These are phyloP conservation scores for Prillingera fragicola DNA, from an alignment of 1,284 basidiomycete genomes.

Conservation along the genomic window DNA sequence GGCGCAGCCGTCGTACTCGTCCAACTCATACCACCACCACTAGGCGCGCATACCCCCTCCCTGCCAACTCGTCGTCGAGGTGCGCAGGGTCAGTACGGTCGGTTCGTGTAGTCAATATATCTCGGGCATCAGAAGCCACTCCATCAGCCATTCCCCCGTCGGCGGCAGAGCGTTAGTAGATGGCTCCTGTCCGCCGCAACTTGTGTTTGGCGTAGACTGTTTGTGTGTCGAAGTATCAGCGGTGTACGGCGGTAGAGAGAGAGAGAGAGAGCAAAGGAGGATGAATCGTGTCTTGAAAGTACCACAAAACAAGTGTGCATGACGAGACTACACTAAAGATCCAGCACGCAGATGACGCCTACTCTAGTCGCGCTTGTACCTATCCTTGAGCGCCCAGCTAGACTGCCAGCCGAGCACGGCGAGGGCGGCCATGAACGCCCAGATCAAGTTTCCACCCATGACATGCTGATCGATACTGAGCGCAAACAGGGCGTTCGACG, in stretches of 20 bases:
- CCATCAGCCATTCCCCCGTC: conserved; percentile 8
- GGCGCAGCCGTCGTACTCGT: conserved; percentile 7
- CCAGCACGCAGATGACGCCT: too few relatives aligned
- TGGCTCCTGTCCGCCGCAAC: too few relatives aligned
- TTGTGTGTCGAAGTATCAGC: conserved; percentile 18
- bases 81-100: background rate
- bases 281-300: conserved; percentile 20
- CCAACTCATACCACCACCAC: conserved; percentile 13
- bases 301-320: too few relatives aligned
- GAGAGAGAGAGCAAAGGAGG: conserved; percentile 2
- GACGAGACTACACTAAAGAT: too few relatives aligned
- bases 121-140: conserved; percentile 8
- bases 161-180: background rate
- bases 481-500: conserved; percentile 34
- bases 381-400: conserved; percentile 6
- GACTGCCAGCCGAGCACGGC: conserved; percentile 19
- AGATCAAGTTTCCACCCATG: conserved; percentile 36
- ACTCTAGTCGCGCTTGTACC: too few relatives aligned
- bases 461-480: conserved; percentile 34
- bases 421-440: conserved; percentile 22
- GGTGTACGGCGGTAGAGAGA: conserved; percentile 14
- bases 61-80: background rate
- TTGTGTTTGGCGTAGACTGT: conserved; percentile 16
- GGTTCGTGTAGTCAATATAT: background rate
- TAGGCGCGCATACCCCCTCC: background rate